A percentile compares a stretch with the other conserved stretches of the same genome.
These are phyloP conservation scores for Phytophthora palmivora DNA, from an alignment of 352 stramenopile genomes.

Conservation along the genomic window DNA sequence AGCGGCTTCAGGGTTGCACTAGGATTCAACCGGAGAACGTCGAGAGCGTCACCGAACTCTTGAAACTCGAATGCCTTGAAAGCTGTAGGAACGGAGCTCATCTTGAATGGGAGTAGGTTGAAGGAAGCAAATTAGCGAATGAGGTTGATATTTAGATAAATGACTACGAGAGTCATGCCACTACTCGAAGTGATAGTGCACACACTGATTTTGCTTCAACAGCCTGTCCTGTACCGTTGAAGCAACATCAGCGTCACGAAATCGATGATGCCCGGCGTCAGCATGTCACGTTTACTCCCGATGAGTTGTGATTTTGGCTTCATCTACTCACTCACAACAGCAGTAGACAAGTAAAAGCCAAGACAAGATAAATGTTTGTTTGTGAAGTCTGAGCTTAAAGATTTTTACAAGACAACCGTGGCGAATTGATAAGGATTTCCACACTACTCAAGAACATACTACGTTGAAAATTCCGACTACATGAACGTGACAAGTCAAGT, in stretches of 20 bases:
- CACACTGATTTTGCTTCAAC: too few species aligned
- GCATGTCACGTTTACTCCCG: slow-evolving; percentile 13
- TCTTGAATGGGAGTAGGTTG: not conserved
- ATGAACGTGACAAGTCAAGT: slow-evolving; percentile 5
- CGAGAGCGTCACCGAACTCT: not conserved
- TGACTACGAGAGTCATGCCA: too few species aligned
- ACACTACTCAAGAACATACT: slow-evolving; percentile 19
- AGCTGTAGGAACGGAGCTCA: slow-evolving; percentile 1
- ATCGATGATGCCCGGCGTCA: slow-evolving; percentile 25
- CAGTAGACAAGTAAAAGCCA: too few species aligned
- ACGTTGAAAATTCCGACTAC: slow-evolving; percentile 27
- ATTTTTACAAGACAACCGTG: slow-evolving; percentile 4
- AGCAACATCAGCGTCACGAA: slow-evolving; percentile 16
- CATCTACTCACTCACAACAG: not conserved
- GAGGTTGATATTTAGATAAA: not conserved
- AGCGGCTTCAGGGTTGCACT: not conserved
- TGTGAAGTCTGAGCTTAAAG: slow-evolving; percentile 5
- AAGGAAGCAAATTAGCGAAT: not conserved
- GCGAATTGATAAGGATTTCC: slow-evolving; percentile 16
- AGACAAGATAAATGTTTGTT: too few species aligned
- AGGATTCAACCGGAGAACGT: not conserved
- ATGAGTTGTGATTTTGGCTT: not conserved
- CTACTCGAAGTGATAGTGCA: too few species aligned
- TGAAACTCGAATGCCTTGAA: slow-evolving; percentile 33
- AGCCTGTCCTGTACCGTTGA: too few species aligned